Base-by-base conservation (phyloP, 176 grass and related monocot species). In the Triticum monococcum region DNA sequence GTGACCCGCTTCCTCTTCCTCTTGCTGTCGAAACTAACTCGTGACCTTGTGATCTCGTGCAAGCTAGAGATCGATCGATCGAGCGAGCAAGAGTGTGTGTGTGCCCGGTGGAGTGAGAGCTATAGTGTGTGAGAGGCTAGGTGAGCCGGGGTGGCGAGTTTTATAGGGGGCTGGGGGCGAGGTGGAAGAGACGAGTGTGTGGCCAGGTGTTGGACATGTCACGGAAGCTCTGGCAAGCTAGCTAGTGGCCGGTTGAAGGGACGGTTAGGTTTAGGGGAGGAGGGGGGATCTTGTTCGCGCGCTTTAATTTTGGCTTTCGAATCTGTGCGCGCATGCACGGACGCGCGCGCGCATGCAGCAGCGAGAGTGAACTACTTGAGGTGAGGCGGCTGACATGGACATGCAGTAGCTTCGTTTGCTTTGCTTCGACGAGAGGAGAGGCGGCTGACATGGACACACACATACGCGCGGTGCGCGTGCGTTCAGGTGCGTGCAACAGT, bases 211-310 rank as follows among this genome's bases (percentile, higher is more conserved):
- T 68, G 37, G 74, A 56, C 74, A 33, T 33, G 46, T 77, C 74
- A 56, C 17, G 46, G 26, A 76, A 77, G 45, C 20, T 71, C 35
- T 38, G 1, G 35, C 68, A 3, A 12, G 35, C 22, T 3, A 10
- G 20, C 32, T 83, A 80, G 68, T 80, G 87, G 68, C 76, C 48
- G 81, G 56, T 12, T 54, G 65, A 89, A 72, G 65, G 16, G 57
- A 18, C 41, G 26, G 78, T 81, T 64, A 64, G 36, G 52, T 80
- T 86, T 74, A 37, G 37, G 56, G 41, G 41, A 48, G 41, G 8
- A 48, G 41, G 8, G 5, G 31, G 16, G 68, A 87, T 81, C 85
- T 80, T 77, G 40, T 77, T 85, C 59, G 23, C 72, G 72, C 72
- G 38, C 66, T 87, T 30, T 30, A 30, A 30, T 30, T 87, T 68